Percentiles rank a stretch among this genome's conserved stretches.
These are phyloP conservation scores for Coleophoma cylindrospora DNA, from an alignment of 2,329 filamentous ascomycete genomes.

Conservation along the genomic window DNA sequence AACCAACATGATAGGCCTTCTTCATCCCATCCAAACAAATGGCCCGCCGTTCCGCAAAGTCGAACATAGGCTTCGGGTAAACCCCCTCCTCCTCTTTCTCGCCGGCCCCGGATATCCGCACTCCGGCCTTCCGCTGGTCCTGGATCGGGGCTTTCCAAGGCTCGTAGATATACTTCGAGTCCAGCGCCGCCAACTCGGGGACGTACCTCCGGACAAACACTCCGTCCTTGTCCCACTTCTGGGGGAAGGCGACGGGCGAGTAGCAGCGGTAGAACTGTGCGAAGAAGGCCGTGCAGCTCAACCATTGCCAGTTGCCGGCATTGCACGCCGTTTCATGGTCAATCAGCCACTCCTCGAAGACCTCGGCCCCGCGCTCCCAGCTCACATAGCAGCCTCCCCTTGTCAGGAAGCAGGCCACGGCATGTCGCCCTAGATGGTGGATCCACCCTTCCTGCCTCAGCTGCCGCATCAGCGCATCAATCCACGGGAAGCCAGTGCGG, in stretches of 20 bases:
- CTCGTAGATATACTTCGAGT: constrained; percentile 72
- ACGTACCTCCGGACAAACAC: constrained; percentile 59
- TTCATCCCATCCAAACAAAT: constrained; percentile 66
- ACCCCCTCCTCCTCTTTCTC: constrained; percentile 37
- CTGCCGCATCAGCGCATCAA: constrained; percentile 76
- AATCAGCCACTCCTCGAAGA: constrained; percentile 71
- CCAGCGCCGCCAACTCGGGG: constrained; percentile 57
- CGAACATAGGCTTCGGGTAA: constrained; percentile 76
- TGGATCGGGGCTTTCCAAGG: constrained; percentile 67
- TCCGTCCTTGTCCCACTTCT: constrained; percentile 71
- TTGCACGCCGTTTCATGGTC: constrained; percentile 74
- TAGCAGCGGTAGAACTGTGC: constrained; percentile 68
- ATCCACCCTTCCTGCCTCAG: constrained; percentile 71
- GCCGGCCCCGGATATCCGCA: constrained; percentile 53
- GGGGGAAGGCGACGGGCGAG: constrained; percentile 64
- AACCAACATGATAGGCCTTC: constrained; percentile 58
- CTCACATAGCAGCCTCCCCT: constrained; percentile 72
- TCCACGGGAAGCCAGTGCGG: constrained; percentile 72
- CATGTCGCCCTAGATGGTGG: constrained; percentile 71
- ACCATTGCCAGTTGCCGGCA: constrained; percentile 74
- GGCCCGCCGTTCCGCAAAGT: constrained; percentile 58
- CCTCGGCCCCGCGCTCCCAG: constrained; percentile 74
- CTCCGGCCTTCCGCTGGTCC: constrained; percentile 66
- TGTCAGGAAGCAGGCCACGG: constrained; percentile 78
- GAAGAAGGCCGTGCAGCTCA: constrained; percentile 72